These are phyloP conservation scores for Rhodotorula sp. DNA, from an alignment of 1,284 basidiomycete species.

Conservation along the genomic window DNA sequence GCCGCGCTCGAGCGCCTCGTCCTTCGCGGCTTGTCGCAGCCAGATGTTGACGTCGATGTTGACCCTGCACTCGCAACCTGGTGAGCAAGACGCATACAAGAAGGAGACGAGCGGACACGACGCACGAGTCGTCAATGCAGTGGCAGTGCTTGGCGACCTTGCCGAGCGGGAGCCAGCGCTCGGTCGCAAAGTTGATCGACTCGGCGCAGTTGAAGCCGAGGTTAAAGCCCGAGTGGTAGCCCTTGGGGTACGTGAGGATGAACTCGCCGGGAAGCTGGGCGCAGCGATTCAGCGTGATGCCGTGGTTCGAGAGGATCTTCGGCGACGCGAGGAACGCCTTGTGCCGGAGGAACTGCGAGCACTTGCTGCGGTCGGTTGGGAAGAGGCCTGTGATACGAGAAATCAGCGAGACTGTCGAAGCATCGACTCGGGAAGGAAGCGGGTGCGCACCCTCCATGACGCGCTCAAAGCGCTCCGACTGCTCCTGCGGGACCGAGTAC, in stretches of 20 bases:
- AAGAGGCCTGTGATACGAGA: conserved; percentile 67
- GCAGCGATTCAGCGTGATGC: conserved; percentile 80
- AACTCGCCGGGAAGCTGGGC: conserved; percentile 93
- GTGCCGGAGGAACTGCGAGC: conserved; percentile 92
- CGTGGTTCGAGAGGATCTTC: conserved; percentile 71
- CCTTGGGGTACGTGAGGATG: conserved; percentile 84
- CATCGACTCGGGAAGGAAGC: background rate
- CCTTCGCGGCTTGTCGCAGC: conserved; percentile 44
- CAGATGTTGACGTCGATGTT: conserved; percentile 82
- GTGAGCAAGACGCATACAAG: background rate
- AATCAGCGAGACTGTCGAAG: background rate
- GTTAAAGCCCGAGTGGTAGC: conserved; percentile 75
- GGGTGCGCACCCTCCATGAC: conserved; percentile 69
- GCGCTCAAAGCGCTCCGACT: conserved; percentile 73
- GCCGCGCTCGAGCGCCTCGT: conserved; percentile 31
- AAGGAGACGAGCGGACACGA: conserved; percentile 5
- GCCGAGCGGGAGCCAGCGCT: conserved; percentile 85
- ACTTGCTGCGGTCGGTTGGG: conserved; percentile 76
- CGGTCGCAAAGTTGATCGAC: conserved; percentile 94
- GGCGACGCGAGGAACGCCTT: conserved; percentile 96
- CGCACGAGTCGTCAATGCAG: conserved; percentile 78
- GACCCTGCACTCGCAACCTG: conserved; percentile 60
- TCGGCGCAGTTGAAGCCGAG: conserved; percentile 97
- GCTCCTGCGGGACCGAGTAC: conserved; percentile 91
- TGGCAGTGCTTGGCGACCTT: conserved; percentile 76